Evolutionary conservation across 306 rosid genomes (phyloP).

Genomic region (Carpinus fangiana): DNA sequence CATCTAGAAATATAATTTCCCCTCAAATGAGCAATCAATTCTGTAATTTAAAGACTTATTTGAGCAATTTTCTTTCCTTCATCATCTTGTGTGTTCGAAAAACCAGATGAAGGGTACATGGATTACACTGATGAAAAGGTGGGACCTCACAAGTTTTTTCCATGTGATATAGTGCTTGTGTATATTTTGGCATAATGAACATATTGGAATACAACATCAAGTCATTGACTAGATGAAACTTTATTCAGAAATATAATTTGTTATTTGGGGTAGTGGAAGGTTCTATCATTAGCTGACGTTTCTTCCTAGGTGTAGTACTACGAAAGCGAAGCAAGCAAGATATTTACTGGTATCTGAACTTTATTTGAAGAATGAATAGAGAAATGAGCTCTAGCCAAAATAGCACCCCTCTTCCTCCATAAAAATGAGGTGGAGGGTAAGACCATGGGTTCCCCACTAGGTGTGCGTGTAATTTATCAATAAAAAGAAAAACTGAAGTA

Average conservation of each 20-base stretch:
- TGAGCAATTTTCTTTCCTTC: background rate
- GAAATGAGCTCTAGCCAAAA: background rate
- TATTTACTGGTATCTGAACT: background rate
- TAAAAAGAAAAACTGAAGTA: background rate
- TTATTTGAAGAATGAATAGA: background rate
- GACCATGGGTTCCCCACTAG: background rate
- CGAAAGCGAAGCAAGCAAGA: background rate
- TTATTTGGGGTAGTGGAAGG: background rate
- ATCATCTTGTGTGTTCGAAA: background rate
- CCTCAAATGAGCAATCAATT: background rate
- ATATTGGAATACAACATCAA: background rate
- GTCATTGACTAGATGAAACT: background rate
- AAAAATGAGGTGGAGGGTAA: background rate
- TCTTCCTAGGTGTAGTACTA: background rate
- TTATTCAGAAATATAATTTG: background rate
- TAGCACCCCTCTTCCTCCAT: background rate
- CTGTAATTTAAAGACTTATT: background rate
- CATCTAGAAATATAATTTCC: background rate
- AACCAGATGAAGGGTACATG: background rate
- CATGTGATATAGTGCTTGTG: background rate
- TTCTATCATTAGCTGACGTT: background rate
- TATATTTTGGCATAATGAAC: background rate
- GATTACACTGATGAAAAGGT: background rate
- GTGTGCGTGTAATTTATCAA: background rate
- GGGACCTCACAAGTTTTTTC: background rate